Conservation (phyloP, 768 basidiomycete genomes). For the Tulasnella sp. region DNA sequence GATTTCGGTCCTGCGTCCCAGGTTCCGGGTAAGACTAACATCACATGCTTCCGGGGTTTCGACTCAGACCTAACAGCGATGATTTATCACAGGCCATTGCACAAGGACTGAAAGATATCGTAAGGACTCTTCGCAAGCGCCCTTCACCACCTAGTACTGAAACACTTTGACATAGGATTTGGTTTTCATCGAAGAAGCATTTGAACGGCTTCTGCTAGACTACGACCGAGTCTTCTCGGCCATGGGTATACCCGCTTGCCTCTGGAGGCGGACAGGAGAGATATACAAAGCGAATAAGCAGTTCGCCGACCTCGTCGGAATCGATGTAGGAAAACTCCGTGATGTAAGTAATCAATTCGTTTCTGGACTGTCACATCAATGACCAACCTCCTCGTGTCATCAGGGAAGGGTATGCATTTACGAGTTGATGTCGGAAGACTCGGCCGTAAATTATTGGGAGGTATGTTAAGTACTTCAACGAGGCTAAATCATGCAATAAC, state of each 20-base stretch:
- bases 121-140: slow-evolving; percentile 26
- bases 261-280: slow-evolving; percentile 94
- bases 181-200: slow-evolving; percentile 95
- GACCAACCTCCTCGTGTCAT: slow-evolving; percentile 13
- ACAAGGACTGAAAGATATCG: slow-evolving; percentile 71
- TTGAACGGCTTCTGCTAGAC: slow-evolving; percentile 86
- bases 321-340: slow-evolving; percentile 79
- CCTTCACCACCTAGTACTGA: slow-evolving; percentile 9
- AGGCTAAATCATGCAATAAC: not conserved
- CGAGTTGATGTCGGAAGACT: slow-evolving; percentile 96
- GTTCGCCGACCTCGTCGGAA: slow-evolving; percentile 80
- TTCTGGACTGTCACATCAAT: not conserved
- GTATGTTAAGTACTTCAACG: slow-evolving; percentile 29
- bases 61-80: not conserved
- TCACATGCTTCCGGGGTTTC: not conserved
- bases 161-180: slow-evolving; percentile 45
- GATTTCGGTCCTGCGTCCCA: slow-evolving; percentile 68
- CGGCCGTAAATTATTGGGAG: slow-evolving; percentile 96
- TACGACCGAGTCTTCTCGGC: slow-evolving; percentile 91
- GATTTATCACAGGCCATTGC: not conserved
- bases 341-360: slow-evolving; percentile 39
- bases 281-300: slow-evolving; percentile 98
- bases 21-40: slow-evolving; percentile 51
- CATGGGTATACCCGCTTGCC: slow-evolving; percentile 93
- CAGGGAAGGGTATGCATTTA: slow-evolving; percentile 90